A percentile compares a stretch with the other conserved stretches of the same genome.
Conservation (phyloP, 768 basidiomycete species). For the Naganishia kalamii region DNA sequence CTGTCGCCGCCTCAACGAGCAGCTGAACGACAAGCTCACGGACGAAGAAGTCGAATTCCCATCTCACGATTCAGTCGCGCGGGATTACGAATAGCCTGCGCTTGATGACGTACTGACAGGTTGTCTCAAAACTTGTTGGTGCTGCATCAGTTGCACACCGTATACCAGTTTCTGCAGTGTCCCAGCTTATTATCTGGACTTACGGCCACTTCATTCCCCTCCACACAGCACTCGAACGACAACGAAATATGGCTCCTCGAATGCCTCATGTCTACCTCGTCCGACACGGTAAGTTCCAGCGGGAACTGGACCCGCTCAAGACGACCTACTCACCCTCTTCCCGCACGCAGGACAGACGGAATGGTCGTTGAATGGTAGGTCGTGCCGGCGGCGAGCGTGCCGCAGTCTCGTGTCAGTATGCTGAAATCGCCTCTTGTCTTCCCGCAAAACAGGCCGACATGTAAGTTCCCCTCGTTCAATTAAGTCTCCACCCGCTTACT, state of each 20-base stretch:
- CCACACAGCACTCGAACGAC: not conserved
- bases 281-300: constrained; percentile 59
- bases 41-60: not conserved
- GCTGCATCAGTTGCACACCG: no score
- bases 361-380: constrained; percentile 78
- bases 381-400: constrained; percentile 2
- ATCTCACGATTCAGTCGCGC: no score
- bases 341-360: constrained; percentile 75
- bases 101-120: no score
- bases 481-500: not conserved
- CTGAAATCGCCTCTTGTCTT: not conserved
- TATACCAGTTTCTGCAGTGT: no score
- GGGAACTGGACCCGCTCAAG: not conserved
- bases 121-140: no score
- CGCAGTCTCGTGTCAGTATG: not conserved
- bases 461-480: constrained; percentile 15
- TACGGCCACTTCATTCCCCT: not conserved
- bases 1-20: no score
- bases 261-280: constrained; percentile 73
- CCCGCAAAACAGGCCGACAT: constrained; percentile 19
- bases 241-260: constrained; percentile 24
- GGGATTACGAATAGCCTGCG: no score
- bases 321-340: not conserved
- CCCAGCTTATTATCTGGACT: no score
- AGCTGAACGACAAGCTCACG: no score